Evolutionary conservation across 73 alveolate species (phyloP).

Genomic region (Paramecium sexaurelia): DNA sequence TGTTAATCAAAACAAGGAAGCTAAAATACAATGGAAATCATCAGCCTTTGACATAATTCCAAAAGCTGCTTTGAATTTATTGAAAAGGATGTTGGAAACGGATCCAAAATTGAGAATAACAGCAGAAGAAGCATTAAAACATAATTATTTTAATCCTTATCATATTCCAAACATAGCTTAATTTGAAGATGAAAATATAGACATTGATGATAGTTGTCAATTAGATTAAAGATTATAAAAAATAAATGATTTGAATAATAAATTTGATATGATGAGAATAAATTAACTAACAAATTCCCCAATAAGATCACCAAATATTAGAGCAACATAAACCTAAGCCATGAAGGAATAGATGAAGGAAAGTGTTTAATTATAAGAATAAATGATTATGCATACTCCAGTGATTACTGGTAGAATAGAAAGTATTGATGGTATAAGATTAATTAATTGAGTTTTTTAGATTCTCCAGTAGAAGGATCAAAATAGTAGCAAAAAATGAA

Average conservation of each 20-base stretch:
- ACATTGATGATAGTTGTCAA: slow-evolving; percentile 18
- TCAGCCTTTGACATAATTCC: slow-evolving; percentile 42
- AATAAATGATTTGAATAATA: slow-evolving; percentile 30
- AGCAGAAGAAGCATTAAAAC: slow-evolving; percentile 85
- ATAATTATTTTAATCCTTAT: slow-evolving; percentile 63
- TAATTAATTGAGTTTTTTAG: neutral
- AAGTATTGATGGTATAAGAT: neutral
- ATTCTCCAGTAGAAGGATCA: neutral
- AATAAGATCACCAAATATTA: slow-evolving; percentile 26
- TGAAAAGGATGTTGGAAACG: slow-evolving; percentile 75
- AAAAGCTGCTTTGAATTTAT: slow-evolving; percentile 53
- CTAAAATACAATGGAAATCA: slow-evolving; percentile 44
- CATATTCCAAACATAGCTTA: neutral
- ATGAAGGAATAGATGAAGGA: slow-evolving; percentile 14
- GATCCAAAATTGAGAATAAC: slow-evolving; percentile 84
- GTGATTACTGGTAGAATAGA: slow-evolving; percentile 40
- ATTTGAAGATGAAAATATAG: slow-evolving; percentile 44
- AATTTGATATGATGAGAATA: slow-evolving; percentile 46
- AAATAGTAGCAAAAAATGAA: neutral
- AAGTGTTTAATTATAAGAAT: neutral
- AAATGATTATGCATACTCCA: slow-evolving; percentile 56
- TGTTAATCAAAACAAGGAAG: slow-evolving; percentile 46
- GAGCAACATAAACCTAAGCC: slow-evolving; percentile 11
- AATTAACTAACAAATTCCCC: slow-evolving; percentile 48
- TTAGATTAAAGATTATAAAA: neutral